Evolutionary conservation across 352 stramenopile genomes (phyloP).

Genomic region (Blastocystis sp.): DNA sequence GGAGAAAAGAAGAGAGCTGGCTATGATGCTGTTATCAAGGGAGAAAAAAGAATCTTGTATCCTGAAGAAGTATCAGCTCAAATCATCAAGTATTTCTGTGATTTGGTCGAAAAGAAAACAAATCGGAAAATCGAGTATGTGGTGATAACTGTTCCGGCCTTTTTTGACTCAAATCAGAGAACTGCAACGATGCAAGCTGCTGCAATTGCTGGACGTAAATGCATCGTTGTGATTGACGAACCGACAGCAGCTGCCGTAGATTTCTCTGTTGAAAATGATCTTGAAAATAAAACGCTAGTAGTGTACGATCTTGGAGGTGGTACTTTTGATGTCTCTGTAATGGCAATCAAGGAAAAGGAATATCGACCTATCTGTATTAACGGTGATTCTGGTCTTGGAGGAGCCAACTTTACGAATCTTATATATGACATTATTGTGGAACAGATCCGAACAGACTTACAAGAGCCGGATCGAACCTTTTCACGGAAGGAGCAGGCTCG

Average conservation of each 20-base stretch:
- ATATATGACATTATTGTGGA: slow-evolving; percentile 69
- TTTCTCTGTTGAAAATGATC: not conserved
- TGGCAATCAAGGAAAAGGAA: not conserved
- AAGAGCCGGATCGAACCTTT: slow-evolving; percentile 72
- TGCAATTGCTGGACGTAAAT: not conserved
- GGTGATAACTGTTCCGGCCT: slow-evolving; percentile 10
- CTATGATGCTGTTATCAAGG: not conserved
- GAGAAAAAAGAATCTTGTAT: not conserved
- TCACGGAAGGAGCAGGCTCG: slow-evolving; percentile 73
- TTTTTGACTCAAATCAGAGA: slow-evolving; percentile 10
- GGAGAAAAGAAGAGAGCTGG: not conserved
- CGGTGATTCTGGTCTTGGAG: slow-evolving; percentile 79
- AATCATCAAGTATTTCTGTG: slow-evolving; percentile 14
- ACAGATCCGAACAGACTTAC: slow-evolving; percentile 75
- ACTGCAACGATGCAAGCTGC: slow-evolving; percentile 26
- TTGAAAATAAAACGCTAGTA: not conserved
- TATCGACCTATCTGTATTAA: slow-evolving; percentile 71
- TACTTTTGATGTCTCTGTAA: slow-evolving; percentile 72
- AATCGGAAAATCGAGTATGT: not conserved
- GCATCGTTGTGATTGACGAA: not conserved
- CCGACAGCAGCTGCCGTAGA: slow-evolving; percentile 10
- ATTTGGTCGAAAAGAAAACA: slow-evolving; percentile 4
- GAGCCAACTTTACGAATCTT: slow-evolving; percentile 73
- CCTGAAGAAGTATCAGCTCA: not conserved
- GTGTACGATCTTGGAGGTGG: slow-evolving; percentile 73